Evolutionary conservation across 2,329 filamentous ascomycete genomes (phyloP), one percentile per base, ranked within the genome.

Genomic region (Dactylellina drechsleri): DNA sequence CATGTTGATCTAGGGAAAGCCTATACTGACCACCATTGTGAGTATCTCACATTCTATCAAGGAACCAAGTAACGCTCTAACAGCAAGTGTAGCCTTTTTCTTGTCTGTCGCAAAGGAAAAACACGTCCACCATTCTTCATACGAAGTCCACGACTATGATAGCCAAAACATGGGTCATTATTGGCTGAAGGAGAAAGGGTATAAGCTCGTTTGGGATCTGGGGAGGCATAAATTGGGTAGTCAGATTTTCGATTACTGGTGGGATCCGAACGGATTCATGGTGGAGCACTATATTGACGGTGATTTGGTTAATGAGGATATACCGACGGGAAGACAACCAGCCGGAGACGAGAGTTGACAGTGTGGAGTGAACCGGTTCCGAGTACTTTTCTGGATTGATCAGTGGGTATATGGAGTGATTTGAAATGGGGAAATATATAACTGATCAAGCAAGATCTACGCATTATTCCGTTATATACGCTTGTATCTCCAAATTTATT

Each of bases 181-280:
- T 78, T 91, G 88, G 87, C 82, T 92, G 76, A 83, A 83, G 1
- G 82, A 86, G 76, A 87, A 88, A 80, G 87, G 86, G 0, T 90
- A 90, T 79, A 85, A 84, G 78, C 86, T 85, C 78, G 88, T 88
- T 76, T 92, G 90, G 90, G 90, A 90, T 1, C 86, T 92, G 0
- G 90, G 90, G 0, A 82, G 90, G 61, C 90, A 92, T 82, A 85
- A 91, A 20, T 84, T 91, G 78, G 90, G 90, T 2, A 88, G 85
- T 76, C 90, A 91, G 82, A 87, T 92, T 60, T 92, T 92, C 78
- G 89, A 91, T 79, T 91, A 91, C 80, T 91, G 88, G 88, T 89
- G 87, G 79, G 89, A 91, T 81, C 86, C 86, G 0, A 84, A 83
- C 2, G 83, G 84, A 0, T 89, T 89, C 79, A 89, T 90, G 81